Base-by-base conservation (phyloP, 129 eudicot species). In the Oenanthe sinensis region DNA sequence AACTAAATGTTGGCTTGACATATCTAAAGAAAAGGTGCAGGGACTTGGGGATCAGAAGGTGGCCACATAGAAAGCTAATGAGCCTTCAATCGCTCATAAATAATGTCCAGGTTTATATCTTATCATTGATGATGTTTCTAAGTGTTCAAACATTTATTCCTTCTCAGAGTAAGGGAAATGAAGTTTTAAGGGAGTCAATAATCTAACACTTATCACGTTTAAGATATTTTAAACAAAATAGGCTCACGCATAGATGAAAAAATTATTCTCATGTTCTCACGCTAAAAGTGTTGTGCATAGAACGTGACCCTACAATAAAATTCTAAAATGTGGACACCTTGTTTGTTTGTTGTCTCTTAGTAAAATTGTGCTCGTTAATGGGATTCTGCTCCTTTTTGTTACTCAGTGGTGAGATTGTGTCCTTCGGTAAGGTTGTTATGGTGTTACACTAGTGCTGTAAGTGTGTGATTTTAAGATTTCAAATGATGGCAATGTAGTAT, bases 1-100 rank as follows among this genome's bases (percentile, higher is more conserved):
- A 91, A 77, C 94, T 95, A 26, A 87, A 95, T 71, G 86, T 95
- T 72, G 97, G 98, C 4, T 81, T 95, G 55, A 95, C 98, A 0
- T 84, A 85, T 17, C 71, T 95, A 75, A 95, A 95, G 89, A 95
- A 85, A 79, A 88, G 94, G 39, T 95, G 98, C 67, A 80, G 97
- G 40, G 93, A 95, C 52, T 81, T 91, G 76, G 97, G 97, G 15
- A 94, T 94, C 45, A 74, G 87, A 43, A 85, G 98, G 16, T 94
- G 98, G 98, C 98, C 98, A 7, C 98, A 94, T 39, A 80, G 98
- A 49, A 94, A 91, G 84, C 86, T 94, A 42, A 86, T 80, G 90
- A 94, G 98, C 79, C 93, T 94, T 37, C 91, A 91, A 83, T 85
- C 96, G 49, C 91, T 94, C 36, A 94, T 94, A 60, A 91, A 81